Percentiles rank a stretch among this genome's conserved stretches.
phyloP scores from a whole-genome alignment of 179 eudicot species.

The Beta macrorhiza region DNA sequence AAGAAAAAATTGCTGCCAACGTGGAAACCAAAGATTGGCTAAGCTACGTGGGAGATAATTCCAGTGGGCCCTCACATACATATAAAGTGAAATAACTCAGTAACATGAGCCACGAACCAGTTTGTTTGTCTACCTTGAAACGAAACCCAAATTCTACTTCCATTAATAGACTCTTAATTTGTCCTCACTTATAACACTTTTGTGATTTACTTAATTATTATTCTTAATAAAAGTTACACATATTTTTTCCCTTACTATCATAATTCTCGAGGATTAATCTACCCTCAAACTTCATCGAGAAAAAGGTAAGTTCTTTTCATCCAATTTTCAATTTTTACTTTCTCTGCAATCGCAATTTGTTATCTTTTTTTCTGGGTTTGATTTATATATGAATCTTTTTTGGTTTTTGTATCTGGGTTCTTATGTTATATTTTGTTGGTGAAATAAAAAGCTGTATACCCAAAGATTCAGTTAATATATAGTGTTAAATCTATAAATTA shows the following conservation, averaged over 20 bases:
- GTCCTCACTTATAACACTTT: neutral
- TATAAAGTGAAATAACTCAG: no score
- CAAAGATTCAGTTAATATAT: neutral
- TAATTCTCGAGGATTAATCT: constrained; percentile 8
- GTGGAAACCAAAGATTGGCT: constrained; percentile 15
- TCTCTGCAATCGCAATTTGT: neutral
- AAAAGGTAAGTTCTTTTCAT: constrained; percentile 5
- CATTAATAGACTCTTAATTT: neutral
- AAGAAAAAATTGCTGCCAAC: neutral
- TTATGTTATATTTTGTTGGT: neutral
- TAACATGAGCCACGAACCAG: neutral
- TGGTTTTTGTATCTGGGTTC: neutral
- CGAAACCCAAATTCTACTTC: neutral
- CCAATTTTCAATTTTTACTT: neutral
- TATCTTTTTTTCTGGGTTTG: neutral
- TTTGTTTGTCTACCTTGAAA: neutral
- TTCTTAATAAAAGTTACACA: neutral
- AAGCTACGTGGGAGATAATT: constrained; percentile 2
- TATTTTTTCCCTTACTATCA: neutral
- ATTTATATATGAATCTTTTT: neutral
- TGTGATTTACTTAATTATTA: neutral
- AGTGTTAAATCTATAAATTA: neutral
- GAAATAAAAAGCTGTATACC: neutral
- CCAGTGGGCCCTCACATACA: constrained; percentile 16
- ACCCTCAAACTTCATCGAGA: neutral